Conservation (phyloP, 2,329 filamentous ascomycete species). For the Pseudopyrenochaeta lycopersici region DNA sequence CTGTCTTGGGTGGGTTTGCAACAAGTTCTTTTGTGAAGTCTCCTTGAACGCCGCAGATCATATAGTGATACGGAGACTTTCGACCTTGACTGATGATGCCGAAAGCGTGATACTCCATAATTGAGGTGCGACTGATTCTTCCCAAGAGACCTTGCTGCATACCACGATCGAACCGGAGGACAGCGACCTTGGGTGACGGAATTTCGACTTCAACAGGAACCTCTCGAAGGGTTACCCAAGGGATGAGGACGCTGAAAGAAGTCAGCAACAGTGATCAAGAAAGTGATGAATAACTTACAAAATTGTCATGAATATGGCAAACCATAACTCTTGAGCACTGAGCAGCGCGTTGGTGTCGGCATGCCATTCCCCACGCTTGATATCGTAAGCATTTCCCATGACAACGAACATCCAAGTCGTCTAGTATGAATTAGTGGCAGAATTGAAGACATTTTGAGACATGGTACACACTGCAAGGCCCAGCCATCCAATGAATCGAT, state of each 20-base stretch:
- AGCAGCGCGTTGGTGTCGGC: constrained; percentile 36
- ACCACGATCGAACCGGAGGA: constrained; percentile 44
- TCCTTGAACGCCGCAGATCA: constrained; percentile 50
- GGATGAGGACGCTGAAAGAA: constrained; percentile 35
- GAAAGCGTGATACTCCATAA: constrained; percentile 50
- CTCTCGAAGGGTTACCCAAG: constrained; percentile 47
- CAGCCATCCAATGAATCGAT: constrained; percentile 47
- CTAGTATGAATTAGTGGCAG: constrained; percentile 22
- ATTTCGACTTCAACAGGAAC: constrained; percentile 46
- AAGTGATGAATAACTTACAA: constrained; percentile 31
- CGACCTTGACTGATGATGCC: constrained; percentile 48
- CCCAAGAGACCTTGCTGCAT: constrained; percentile 49
- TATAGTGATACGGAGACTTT: constrained; percentile 41
- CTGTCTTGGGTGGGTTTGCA: constrained; percentile 40
- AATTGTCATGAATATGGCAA: constrained; percentile 47
- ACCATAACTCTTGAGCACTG: constrained; percentile 46
- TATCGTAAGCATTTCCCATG: constrained; percentile 45
- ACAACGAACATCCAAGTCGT: constrained; percentile 48
- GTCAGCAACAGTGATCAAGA: constrained; percentile 11
- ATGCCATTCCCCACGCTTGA: constrained; percentile 44
- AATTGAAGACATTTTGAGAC: background rate
- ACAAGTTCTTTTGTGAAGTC: constrained; percentile 47
- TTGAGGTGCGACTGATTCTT: constrained; percentile 46
- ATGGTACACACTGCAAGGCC: constrained; percentile 41
- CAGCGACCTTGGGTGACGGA: constrained; percentile 46